Conservation (phyloP, 148 eudicot genomes). For the Vaccinium darrowii region DNA sequence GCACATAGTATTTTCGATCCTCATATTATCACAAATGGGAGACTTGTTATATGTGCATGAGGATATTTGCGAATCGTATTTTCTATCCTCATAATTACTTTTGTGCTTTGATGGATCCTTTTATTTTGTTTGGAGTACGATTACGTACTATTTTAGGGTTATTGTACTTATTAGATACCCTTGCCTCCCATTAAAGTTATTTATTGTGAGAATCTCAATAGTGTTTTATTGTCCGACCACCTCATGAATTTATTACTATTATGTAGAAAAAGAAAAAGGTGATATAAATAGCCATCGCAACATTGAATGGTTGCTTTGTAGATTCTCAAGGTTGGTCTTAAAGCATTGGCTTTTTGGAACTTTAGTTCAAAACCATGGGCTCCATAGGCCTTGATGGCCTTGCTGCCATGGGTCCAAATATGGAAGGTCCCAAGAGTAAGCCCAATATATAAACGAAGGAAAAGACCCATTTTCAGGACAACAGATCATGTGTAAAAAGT, state of each 20-base stretch:
- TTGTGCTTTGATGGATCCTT: not conserved
- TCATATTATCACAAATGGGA: not conserved
- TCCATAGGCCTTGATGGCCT: conserved; percentile 18
- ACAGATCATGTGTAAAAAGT: not conserved
- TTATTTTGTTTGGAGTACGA: conserved; percentile 5
- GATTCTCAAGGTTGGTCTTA: conserved; percentile 54
- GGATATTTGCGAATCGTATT: too few relatives aligned
- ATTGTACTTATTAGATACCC: conserved; percentile 30
- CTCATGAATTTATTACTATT: not conserved
- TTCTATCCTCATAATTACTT: too few relatives aligned
- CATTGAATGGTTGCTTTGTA: conserved; percentile 31
- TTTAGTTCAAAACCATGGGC: conserved; percentile 45
- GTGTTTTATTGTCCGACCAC: not conserved
- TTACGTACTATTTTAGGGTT: conserved; percentile 16
- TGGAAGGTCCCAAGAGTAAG: not conserved
- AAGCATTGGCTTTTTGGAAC: conserved; percentile 38
- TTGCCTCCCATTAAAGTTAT: conserved; percentile 10
- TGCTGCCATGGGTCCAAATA: not conserved
- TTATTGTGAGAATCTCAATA: conserved; percentile 10
- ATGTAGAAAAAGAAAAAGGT: conserved; percentile 9
- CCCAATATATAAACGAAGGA: not conserved
- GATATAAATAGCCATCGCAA: not conserved
- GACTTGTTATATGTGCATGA: not conserved
- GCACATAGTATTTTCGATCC: too few relatives aligned
- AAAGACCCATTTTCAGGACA: not conserved